A percentile compares a stretch with the other conserved stretches of the same genome.
Conservation (phyloP, 768 basidiomycete species). For the Hygrocybe punicea region DNA sequence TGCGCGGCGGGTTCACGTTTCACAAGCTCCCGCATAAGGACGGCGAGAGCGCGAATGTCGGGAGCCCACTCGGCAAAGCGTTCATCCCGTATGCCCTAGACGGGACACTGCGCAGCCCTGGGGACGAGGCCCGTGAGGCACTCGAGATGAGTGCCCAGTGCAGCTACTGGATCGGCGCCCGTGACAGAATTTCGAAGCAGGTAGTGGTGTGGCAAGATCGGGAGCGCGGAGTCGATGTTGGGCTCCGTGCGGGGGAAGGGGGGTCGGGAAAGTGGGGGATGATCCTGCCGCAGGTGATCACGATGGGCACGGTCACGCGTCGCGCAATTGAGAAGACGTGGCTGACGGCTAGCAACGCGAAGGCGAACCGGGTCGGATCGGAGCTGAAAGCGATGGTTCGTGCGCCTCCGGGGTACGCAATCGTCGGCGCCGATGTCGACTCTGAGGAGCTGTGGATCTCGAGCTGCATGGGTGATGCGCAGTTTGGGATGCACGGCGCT, state of each 20-base stretch:
- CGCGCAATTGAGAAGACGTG: conserved; percentile 97
- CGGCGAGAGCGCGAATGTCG: conserved; percentile 93
- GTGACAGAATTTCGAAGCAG: conserved; percentile 89
- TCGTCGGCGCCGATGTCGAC: conserved; percentile 98
- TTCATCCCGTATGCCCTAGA: conserved; percentile 88
- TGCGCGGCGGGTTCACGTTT: conserved; percentile 54
- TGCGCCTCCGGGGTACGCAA: conserved; percentile 87
- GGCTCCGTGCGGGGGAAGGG: conserved; percentile 36
- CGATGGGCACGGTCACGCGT: conserved; percentile 98
- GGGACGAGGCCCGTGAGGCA: conserved; percentile 76
- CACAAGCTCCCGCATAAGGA: conserved; percentile 97
- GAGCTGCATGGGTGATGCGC: conserved; percentile 96
- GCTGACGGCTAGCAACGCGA: conserved; percentile 97
- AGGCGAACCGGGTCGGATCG: conserved; percentile 95
- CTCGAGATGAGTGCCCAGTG: conserved; percentile 91
- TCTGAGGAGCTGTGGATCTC: conserved; percentile 99
- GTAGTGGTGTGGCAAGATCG: conserved; percentile 80
- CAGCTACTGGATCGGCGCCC: conserved; percentile 95
- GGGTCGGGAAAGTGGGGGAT: conserved; percentile 68
- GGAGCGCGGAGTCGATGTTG: conserved; percentile 44
- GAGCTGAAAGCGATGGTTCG: conserved; percentile 98
- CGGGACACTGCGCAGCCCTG: conserved; percentile 80
- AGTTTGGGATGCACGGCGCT: conserved; percentile 94
- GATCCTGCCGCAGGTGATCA: conserved; percentile 92
- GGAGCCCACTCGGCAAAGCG: conserved; percentile 81